Base-by-base conservation (phyloP, 2,329 filamentous ascomycete species). In the Chaetomium sp. region DNA sequence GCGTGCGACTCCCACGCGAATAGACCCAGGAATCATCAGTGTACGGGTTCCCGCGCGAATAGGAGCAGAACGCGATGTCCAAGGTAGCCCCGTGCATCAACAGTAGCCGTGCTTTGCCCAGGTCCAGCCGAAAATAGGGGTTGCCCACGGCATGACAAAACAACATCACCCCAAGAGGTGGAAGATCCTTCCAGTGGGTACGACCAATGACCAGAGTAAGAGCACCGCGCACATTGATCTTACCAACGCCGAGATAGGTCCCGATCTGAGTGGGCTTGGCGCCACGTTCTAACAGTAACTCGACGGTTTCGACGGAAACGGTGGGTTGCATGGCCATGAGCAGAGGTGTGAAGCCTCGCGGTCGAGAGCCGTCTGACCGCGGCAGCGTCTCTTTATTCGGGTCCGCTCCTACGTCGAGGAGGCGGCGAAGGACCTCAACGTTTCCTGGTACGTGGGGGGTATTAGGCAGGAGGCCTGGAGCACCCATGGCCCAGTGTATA, bases 401-500 rank as follows among this genome's bases (percentile, higher is more conserved):
- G 27, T 58, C 43, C 9, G 57, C 59, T 6, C 58, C 55, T 2
- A 55, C 57, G 3, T 60, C 53, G n/a, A 61, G 49, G 8, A 61
- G 52, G 10, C 5, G 27, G 6, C 50, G 51, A 6, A 60, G 40
- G 14, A 60, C 50, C 5, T 14, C 11, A 2, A 54, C 49, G 14
- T 55, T 44, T 33, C 58, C 58, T 1, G 36, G 53, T 34, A 40
- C 50, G 36, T 52, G 34, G 10, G 32, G 8, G 11, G 9, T 1
- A 6, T 8, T 34, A 27, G 10, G 12, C 7, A 19, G n/a, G 33
- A 44, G 42, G 2, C 36, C 44, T 1, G 53, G 56, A 10, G 43
- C 33, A 11, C 54, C 52, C 11, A 59, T 41, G 34, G 55, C 57
- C 4, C 33, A 33, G 38, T 58, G 40, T 5, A 59, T 55, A 12